Percentiles rank a stretch among this genome's conserved stretches.
Conservation (phyloP, 495 filamentous ascomycete genomes). For the Thermochaetoides thermophila region DNA sequence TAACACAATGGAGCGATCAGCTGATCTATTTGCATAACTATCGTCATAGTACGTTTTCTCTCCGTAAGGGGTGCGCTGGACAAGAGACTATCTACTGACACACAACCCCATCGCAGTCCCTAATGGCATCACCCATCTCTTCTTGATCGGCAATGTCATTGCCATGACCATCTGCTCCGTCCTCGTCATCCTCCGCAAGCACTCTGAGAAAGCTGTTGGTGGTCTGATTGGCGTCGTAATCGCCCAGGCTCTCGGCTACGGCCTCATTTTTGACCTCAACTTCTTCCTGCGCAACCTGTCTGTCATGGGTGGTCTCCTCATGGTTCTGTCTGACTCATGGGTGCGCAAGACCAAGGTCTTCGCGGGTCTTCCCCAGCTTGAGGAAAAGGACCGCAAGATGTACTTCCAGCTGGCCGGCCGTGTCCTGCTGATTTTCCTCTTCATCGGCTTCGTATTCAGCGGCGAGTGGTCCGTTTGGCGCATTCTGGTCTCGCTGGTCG, state of each 20-base stretch:
- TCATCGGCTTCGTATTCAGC: conserved; percentile 89
- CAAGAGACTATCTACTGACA: conserved; percentile 9
- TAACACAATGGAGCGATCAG: conserved; percentile 97
- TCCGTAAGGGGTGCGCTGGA: too few species aligned
- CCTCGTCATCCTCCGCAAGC: conserved; percentile 78
- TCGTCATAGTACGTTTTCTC: conserved; percentile 57
- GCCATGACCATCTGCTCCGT: conserved; percentile 74
- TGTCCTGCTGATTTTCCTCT: conserved; percentile 93
- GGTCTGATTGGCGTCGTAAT: conserved; percentile 84
- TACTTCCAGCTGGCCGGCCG: conserved; percentile 97
- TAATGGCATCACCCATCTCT: conserved; percentile 77
- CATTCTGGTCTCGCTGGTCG: conserved; percentile 65
- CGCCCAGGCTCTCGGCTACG: conserved; percentile 93
- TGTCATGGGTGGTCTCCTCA: conserved; percentile 89
- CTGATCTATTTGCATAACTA: conserved; percentile 85
- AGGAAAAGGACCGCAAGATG: conserved; percentile 99
- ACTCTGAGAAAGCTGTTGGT: conserved; percentile 80
- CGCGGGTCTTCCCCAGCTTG: conserved; percentile 79
- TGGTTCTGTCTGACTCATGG: conserved; percentile 97
- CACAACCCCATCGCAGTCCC: conserved; percentile 45
- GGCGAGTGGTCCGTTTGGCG: conserved; percentile 83
- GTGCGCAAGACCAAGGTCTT: conserved; percentile 95
- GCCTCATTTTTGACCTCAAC: conserved; percentile 97
- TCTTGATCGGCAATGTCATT: conserved; percentile 80
- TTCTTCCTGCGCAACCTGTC: conserved; percentile 98